Percentiles rank a stretch among this genome's conserved stretches.
These are phyloP conservation scores for Crithidia thermophila DNA, from an alignment of 208 protist species.

Conservation along the genomic window DNA sequence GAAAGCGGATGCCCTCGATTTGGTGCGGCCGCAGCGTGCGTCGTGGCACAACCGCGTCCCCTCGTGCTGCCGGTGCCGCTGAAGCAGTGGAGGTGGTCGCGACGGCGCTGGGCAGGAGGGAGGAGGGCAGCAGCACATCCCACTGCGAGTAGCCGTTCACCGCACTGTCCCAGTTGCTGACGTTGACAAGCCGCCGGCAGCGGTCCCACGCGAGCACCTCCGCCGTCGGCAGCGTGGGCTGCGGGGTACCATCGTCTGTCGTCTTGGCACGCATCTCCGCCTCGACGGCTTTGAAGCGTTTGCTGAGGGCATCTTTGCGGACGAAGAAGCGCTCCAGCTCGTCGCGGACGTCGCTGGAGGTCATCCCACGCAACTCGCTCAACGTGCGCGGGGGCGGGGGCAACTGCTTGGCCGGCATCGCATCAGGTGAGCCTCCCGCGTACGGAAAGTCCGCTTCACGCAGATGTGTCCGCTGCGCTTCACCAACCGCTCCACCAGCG, in stretches of 20 bases:
- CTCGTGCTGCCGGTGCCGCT: not conserved
- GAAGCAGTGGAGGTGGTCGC: not conserved
- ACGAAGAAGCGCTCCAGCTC: constrained; percentile 69
- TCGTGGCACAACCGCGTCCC: no score
- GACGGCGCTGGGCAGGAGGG: constrained; percentile 33
- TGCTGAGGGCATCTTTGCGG: constrained; percentile 31
- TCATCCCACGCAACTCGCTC: constrained; percentile 54
- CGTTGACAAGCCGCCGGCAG: constrained; percentile 56
- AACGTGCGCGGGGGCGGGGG: constrained; percentile 25
- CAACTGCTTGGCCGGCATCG: constrained; percentile 19
- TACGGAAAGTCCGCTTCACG: constrained; percentile 14
- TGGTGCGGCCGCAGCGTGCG: constrained; percentile 69
- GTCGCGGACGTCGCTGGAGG: constrained; percentile 64
- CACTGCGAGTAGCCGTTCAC: constrained; percentile 18
- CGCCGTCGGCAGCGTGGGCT: not conserved
- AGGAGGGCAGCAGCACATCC: constrained; percentile 69
- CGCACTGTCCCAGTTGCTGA: constrained; percentile 45
- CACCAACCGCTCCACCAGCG: not conserved
- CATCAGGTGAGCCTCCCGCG: constrained; percentile 32
- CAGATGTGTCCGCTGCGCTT: not conserved
- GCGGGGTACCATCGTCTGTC: not conserved
- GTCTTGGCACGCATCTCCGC: not conserved
- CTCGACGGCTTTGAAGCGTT: constrained; percentile 36
- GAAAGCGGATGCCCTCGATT: constrained; percentile 82
- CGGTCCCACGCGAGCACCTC: constrained; percentile 34